These are phyloP conservation scores for Rhodotorula sp. DNA, from an alignment of 1,284 basidiomycete species.

Conservation along the genomic window DNA sequence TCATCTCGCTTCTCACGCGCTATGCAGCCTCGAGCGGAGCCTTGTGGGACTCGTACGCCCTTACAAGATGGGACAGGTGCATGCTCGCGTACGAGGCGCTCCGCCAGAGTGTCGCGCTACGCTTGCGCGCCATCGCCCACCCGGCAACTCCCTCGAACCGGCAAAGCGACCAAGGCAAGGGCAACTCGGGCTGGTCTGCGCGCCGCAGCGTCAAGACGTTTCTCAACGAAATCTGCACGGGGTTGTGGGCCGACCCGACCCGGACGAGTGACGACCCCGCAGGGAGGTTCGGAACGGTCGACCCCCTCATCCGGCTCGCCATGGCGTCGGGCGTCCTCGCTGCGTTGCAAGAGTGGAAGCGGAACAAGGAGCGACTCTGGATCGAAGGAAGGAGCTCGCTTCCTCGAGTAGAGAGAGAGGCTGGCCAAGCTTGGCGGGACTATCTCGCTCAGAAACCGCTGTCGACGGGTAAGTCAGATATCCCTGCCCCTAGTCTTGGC, in stretches of 20 bases:
- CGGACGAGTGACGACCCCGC: not conserved
- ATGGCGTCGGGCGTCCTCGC: conserved; percentile 25
- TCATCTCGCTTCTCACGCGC: conserved; percentile 21
- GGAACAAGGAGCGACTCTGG: conserved; percentile 31
- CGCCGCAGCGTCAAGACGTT: conserved; percentile 20
- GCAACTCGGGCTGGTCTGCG: conserved; percentile 29
- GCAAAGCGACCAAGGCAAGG: not conserved
- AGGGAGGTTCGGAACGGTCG: conserved; percentile 2
- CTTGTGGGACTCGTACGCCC: conserved; percentile 8
- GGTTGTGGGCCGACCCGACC: conserved; percentile 9
- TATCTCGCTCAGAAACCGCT: not conserved
- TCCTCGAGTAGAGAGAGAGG: conserved; percentile 19
- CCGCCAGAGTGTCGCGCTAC: conserved; percentile 25
- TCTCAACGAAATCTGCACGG: conserved; percentile 17
- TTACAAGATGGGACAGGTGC: not conserved
- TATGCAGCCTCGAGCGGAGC: conserved; percentile 24
- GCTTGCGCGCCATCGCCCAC: conserved; percentile 27
- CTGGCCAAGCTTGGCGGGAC: conserved; percentile 17
- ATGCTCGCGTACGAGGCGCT: conserved; percentile 23
- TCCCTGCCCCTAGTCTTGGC: not conserved
- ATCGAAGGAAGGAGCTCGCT: conserved; percentile 27
- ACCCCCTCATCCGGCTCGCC: conserved; percentile 27
- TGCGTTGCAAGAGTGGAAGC: conserved; percentile 39
- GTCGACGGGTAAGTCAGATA: not conserved
- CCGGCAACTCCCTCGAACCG: not conserved